Base-by-base conservation (phyloP, 805 yeast genomes). In the Metschnikowia gelsemii region DNA sequence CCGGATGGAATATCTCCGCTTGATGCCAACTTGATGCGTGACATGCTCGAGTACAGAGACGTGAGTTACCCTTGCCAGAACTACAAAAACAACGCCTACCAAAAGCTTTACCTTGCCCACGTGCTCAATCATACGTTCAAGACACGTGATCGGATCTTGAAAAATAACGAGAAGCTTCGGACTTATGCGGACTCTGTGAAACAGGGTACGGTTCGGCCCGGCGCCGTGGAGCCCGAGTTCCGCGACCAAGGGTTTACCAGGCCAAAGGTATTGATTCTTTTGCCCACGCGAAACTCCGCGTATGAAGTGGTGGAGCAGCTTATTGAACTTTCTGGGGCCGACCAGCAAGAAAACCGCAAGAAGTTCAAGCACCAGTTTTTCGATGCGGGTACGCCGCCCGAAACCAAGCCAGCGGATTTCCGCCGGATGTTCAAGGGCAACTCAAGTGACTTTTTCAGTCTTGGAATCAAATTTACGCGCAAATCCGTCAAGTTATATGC, bases 181-280 rank as follows among this genome's bases (percentile, higher is more conserved):
- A 51, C 61, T 13, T 68, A 67, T 42, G 71, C 70, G 45, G 78
- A 70, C 26, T 58, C 65, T 14, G 42, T 69, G 32, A 58, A 68
- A 32, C 59, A 39, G 61, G 72, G 41, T 57, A 66, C 43, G 8
- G 66, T 68, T 19, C 78, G 73, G 37, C 29, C 29, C 6, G 50
- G 46, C 24, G 39, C 45, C 19, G 57, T 59, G 51, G 81, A 76
- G 45, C 77, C 77, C 9, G 95, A 87, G 54, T 73, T 75, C 49
- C 69, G 95, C 42, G 99, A 93, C 60, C 98, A 93, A 62, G 98
- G 99, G 21, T 93, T 88, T 60, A 90, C 96, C 0, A 75, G 98
- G 47, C 96, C 99, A 1, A 90, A 89, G 56, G 89, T 84, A 1
- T 65, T 93, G 42, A 78, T 91, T 4, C 63, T 93, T 19, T 66